Evolutionary conservation across 192 early-diverging fungal genomes (phyloP).

Genomic region (Chytriomyces hyalinus): DNA sequence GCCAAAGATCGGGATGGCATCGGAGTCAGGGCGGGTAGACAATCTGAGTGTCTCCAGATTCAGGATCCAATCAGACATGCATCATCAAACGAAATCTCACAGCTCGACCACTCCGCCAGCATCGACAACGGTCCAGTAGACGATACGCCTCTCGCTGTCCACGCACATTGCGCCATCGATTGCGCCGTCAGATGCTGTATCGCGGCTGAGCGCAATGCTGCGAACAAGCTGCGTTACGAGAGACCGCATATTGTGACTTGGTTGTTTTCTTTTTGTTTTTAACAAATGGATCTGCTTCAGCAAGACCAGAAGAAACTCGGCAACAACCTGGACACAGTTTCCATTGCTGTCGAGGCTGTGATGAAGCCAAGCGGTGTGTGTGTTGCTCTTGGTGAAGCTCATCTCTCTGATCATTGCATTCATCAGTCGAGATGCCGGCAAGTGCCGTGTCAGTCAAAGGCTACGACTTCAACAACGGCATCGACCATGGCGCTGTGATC

Average conservation of each 20-base stretch:
- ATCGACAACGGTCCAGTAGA: no score
- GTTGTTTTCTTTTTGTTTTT: background rate
- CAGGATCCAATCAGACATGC: no score
- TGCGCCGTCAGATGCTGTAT: background rate
- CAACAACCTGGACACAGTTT: constrained; percentile 16
- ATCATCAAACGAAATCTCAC: no score
- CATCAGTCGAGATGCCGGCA: constrained; percentile 72
- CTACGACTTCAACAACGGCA: constrained; percentile 90
- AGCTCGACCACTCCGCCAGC: no score
- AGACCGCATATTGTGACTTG: background rate
- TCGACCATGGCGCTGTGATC: constrained; percentile 77
- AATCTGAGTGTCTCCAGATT: no score
- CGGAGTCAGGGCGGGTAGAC: background rate
- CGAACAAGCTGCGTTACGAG: background rate
- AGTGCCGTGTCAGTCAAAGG: constrained; percentile 73
- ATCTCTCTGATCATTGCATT: constrained; percentile 40
- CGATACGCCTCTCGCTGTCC: no score
- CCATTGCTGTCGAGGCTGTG: constrained; percentile 39
- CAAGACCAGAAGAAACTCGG: constrained; percentile 6
- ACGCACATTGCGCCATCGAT: background rate
- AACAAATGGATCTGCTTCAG: no score
- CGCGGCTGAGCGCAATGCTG: background rate
- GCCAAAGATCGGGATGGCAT: background rate
- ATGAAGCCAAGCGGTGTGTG: constrained; percentile 32
- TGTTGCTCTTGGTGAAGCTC: background rate